A percentile compares a stretch with the other conserved stretches of the same genome.
phyloP scores from a whole-genome alignment of 108 stramenopile genomes.

The Mayamaea pseudoterrestris region DNA sequence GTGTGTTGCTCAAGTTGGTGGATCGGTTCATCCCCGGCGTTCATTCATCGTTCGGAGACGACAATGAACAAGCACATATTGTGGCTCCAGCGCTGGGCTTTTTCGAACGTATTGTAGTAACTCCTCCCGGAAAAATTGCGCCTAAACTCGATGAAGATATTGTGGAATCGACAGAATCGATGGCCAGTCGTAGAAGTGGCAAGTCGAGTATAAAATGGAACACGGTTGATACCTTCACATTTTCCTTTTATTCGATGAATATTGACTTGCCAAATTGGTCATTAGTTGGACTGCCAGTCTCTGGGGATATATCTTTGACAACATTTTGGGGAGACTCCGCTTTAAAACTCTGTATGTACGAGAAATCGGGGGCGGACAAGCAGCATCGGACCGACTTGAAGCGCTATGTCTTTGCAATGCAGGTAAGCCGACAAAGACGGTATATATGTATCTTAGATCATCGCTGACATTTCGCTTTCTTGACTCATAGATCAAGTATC shows the following conservation, averaged over 20 bases:
- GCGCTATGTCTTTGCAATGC: constrained; percentile 12
- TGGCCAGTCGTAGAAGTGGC: constrained; percentile 19
- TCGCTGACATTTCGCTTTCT: too few relatives aligned
- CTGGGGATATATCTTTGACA: constrained; percentile 37
- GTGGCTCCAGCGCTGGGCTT: constrained; percentile 29
- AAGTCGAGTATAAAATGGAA: constrained; percentile 34
- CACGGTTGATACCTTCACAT: constrained; percentile 44
- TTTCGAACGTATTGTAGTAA: constrained; percentile 53
- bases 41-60: constrained; percentile 67
- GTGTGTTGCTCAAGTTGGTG: constrained; percentile 25
- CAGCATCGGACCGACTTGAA: constrained; percentile 14
- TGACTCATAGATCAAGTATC: too few relatives aligned
- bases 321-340: constrained; percentile 71
- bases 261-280: constrained; percentile 65
- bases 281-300: constrained; percentile 46
- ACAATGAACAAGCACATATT: constrained; percentile 59
- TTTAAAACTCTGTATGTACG: constrained; percentile 26
- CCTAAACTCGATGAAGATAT: constrained; percentile 27
- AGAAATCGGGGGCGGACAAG: constrained; percentile 2
- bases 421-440: constrained; percentile 14
- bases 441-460: too few relatives aligned
- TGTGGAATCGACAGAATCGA: constrained; percentile 32
- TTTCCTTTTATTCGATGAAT: constrained; percentile 70
- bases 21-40: constrained; percentile 18
- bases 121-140: constrained; percentile 38